Conservation (phyloP, 768 basidiomycete genomes). For the Mycena sanguinolenta region DNA sequence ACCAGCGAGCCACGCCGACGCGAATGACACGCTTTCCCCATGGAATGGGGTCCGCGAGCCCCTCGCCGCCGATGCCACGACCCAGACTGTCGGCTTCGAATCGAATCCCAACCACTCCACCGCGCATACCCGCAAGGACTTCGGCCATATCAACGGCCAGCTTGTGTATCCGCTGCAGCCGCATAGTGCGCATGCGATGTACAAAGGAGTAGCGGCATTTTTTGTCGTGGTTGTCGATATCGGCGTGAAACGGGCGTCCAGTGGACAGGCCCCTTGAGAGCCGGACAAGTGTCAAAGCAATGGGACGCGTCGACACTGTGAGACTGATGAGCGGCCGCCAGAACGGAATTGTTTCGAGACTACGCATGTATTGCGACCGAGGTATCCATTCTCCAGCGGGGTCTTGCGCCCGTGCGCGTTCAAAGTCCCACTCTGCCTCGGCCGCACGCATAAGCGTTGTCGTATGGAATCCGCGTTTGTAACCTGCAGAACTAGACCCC, state of each 20-base stretch:
- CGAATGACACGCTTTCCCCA: slow-evolving; percentile 47
- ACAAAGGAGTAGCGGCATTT: slow-evolving; percentile 48
- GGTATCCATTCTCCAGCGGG: slow-evolving; percentile 1
- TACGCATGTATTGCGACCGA: slow-evolving; percentile 47
- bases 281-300: slow-evolving; percentile 51
- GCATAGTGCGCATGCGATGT: slow-evolving; percentile 50
- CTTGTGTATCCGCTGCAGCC: slow-evolving; percentile 49
- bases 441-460: slow-evolving; percentile 19
- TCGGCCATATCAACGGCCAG: slow-evolving; percentile 46
- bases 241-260: slow-evolving; percentile 53
- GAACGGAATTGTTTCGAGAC: slow-evolving; percentile 47
- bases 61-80: slow-evolving; percentile 53
- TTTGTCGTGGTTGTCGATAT: slow-evolving; percentile 48
- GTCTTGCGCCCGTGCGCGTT: neutral
- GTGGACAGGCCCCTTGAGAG: slow-evolving; percentile 46
- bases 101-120: slow-evolving; percentile 55
- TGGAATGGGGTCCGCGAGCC: slow-evolving; percentile 48
- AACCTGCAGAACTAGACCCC: slow-evolving; percentile 6
- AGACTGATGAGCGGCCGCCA: slow-evolving; percentile 57
- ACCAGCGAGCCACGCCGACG: slow-evolving; percentile 45
- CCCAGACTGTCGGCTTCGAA: slow-evolving; percentile 47
- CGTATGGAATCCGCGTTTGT: slow-evolving; percentile 28
- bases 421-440: slow-evolving; percentile 25
- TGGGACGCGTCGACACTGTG: slow-evolving; percentile 57
- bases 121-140: slow-evolving; percentile 50